phyloP scores from a whole-genome alignment of 2,329 filamentous ascomycete genomes.

The Alternaria metachromatica region DNA sequence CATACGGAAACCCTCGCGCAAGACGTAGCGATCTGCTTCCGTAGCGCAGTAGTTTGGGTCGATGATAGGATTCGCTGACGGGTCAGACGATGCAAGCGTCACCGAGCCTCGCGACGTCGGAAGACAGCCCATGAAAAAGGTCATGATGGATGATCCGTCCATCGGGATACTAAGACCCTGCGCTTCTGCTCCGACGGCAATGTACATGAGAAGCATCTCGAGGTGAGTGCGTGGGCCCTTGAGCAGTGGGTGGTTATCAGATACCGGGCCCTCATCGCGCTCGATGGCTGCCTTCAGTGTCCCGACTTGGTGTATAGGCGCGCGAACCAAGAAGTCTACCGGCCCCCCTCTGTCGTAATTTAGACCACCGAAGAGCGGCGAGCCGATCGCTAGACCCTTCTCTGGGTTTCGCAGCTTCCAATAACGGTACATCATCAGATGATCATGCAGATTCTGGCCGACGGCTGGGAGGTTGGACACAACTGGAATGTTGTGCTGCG shows the following conservation, averaged over 20 bases:
- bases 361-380: conserved; percentile 21
- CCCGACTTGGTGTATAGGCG: conserved; percentile 9
- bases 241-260: conserved; percentile 17
- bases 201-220: neutral
- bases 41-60: conserved; percentile 61
- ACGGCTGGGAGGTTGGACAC: conserved; percentile 59
- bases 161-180: conserved; percentile 23
- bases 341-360: conserved; percentile 32
- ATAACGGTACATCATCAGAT: conserved; percentile 42
- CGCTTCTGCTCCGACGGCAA: conserved; percentile 9
- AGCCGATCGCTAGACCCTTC: conserved; percentile 26
- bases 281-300: conserved; percentile 21
- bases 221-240: neutral
- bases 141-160: conserved; percentile 29
- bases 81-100: conserved; percentile 57
- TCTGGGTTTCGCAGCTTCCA: conserved; percentile 36
- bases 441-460: conserved; percentile 68
- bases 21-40: conserved; percentile 54
- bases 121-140: conserved; percentile 27
- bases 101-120: conserved; percentile 55
- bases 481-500: conserved; percentile 50
- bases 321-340: conserved; percentile 27
- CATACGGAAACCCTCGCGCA: conserved; percentile 59
- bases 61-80: conserved; percentile 56
- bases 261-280: conserved; percentile 19